Evolutionary conservation across 208 protist species (phyloP), one percentile per base, ranked within the genome.

Genomic region (Leishmania guyanensis): DNA sequence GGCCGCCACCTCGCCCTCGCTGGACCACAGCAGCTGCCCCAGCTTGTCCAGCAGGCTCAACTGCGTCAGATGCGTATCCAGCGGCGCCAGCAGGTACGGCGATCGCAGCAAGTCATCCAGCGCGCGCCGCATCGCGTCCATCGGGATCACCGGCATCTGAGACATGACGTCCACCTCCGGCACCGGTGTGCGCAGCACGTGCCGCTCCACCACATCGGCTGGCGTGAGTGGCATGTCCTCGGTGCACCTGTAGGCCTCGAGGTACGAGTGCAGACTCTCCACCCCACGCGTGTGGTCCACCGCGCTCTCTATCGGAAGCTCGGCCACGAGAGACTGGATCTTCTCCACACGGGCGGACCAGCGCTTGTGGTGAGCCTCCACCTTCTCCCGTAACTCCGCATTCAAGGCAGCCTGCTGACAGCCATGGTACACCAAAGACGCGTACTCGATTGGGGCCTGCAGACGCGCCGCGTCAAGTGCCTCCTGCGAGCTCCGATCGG

Each of bases 351-450:
- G 90, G 22, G 73, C 48, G 22, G 84, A 50, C 91, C 93, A 95
- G 70, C 78, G 72, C 16, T 83, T 83, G 39, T 88, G 79, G 14
- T 93, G 75, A 72, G 84, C 82, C 87, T 95, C 92, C 54, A 95
- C 83, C 29, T 87, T 84, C 43, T 83, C 77, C 48, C 87, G 90
- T 60, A 97, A 87, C 86, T 97, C 85, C 26, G 91, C 88, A 69
- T 97, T 97, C 26, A 97, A 86, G 8, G 80, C 90, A 20, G 83
- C 84, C 80, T 97, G 93, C 86, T 97, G 93, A 14, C 89, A 95
- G 72, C 84, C 91, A 81, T 97, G 93, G 86, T 93, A 95, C 68
- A 84, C 79, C 36, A 83, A 62, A 16, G 76, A 90, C 6, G 84
- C 88, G 78, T 89, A 81, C 54, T 88, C 75, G 62, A 97, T 93